Evolutionary conservation across 2,329 filamentous ascomycete species (phyloP).

Genomic region (Cadophora luteo-olivacea): DNA sequence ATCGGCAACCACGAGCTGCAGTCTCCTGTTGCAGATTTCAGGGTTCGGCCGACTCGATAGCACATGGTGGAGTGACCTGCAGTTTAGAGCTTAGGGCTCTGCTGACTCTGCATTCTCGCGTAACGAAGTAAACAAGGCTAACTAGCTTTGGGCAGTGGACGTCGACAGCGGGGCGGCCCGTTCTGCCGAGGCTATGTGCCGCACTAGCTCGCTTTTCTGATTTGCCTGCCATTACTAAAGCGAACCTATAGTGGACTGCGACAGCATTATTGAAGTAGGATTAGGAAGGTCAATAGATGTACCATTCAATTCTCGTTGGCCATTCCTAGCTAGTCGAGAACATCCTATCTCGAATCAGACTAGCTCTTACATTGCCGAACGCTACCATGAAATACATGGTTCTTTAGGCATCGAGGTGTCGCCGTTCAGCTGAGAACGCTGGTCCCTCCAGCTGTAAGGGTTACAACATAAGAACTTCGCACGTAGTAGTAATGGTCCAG

Average conservation of each 20-base stretch:
- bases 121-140: slow-evolving; percentile 1
- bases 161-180: no score
- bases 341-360: slow-evolving; percentile 2
- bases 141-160: not conserved
- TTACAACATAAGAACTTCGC: not conserved
- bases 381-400: not conserved
- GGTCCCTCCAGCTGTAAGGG: no score
- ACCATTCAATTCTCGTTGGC: slow-evolving; percentile 2
- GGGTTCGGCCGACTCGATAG: slow-evolving; percentile 1
- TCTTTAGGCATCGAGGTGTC: not conserved
- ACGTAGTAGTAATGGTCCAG: not conserved
- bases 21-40: not conserved
- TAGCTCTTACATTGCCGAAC: slow-evolving; percentile 3
- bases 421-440: no score
- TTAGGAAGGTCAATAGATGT: not conserved
- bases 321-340: not conserved
- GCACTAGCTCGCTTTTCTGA: not conserved
- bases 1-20: not conserved
- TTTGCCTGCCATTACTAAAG: not conserved
- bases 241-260: not conserved
- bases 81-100: not conserved
- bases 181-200: no score
- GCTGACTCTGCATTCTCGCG: not conserved
- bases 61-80: not conserved
- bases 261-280: not conserved